Evolutionary conservation across 106 monocot genomes (phyloP).

Genomic region (Iris macrosiphon): DNA sequence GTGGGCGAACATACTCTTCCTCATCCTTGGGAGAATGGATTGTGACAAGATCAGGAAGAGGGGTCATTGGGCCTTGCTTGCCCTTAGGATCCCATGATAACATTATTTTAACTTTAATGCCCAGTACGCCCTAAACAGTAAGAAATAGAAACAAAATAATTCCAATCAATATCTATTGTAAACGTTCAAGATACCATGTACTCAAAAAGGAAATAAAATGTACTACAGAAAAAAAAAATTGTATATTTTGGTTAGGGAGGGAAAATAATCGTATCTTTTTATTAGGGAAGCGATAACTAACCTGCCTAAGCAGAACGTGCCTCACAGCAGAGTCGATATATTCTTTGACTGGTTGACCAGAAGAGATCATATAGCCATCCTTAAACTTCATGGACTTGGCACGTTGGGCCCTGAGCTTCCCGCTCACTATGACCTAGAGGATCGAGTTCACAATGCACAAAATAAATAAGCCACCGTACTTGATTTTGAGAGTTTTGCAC

Average conservation of each 20-base stretch:
- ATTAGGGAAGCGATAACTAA: slow-evolving; percentile 8
- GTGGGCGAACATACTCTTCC: slow-evolving; percentile 24
- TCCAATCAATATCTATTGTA: too few species aligned
- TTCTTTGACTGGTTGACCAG: slow-evolving; percentile 56
- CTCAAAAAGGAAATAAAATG: too few species aligned
- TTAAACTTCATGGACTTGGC: slow-evolving; percentile 76
- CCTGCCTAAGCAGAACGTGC: slow-evolving; percentile 60
- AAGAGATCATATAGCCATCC: slow-evolving; percentile 72
- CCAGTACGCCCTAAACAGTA: slow-evolving; percentile 56
- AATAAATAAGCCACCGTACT: too few species aligned
- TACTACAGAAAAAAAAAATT: too few species aligned
- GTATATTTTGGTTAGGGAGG: too few species aligned
- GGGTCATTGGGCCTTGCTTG: slow-evolving; percentile 36
- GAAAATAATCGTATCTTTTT: too few species aligned
- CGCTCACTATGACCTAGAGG: slow-evolving; percentile 70
- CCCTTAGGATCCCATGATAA: slow-evolving; percentile 52
- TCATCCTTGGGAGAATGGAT: slow-evolving; percentile 42
- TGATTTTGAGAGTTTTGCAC: too few species aligned
- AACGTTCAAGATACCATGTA: too few species aligned
- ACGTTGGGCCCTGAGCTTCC: slow-evolving; percentile 62
- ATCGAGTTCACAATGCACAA: too few species aligned
- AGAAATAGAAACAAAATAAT: too few species aligned
- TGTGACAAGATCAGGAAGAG: slow-evolving; percentile 44
- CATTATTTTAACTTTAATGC: slow-evolving; percentile 53
- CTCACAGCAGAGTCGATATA: slow-evolving; percentile 67